Percentiles rank a stretch among this genome's conserved stretches.
These are phyloP conservation scores for Erysimum cheiri DNA, from an alignment of 441 rosid species.

Conservation along the genomic window DNA sequence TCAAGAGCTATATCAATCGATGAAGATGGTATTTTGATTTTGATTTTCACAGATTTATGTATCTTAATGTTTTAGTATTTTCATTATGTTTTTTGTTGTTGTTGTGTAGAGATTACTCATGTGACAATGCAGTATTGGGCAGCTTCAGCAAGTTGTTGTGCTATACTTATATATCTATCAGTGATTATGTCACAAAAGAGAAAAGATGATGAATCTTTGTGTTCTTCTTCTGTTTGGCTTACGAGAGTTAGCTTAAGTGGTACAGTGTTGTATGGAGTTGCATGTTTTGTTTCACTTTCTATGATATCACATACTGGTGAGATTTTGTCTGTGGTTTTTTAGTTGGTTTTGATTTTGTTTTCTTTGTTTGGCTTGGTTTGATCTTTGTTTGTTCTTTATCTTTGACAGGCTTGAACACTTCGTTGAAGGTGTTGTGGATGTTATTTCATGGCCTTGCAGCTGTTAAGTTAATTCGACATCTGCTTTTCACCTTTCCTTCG, in stretches of 20 bases:
- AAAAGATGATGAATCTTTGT: slow-evolving; percentile 22
- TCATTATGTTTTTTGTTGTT: background rate
- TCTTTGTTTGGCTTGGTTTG: slow-evolving; percentile 6
- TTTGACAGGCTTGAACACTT: slow-evolving; percentile 65
- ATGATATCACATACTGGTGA: slow-evolving; percentile 67
- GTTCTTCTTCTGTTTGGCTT: slow-evolving; percentile 47
- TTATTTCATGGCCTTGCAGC: slow-evolving; percentile 80
- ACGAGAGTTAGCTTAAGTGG: slow-evolving; percentile 56
- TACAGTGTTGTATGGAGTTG: slow-evolving; percentile 53
- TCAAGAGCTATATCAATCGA: slow-evolving; percentile 64
- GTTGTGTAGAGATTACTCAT: slow-evolving; percentile 67
- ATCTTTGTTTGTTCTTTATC: slow-evolving; percentile 29
- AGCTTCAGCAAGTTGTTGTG: slow-evolving; percentile 64
- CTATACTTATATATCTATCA: slow-evolving; percentile 71
- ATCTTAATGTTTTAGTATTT: background rate
- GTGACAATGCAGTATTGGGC: slow-evolving; percentile 87
- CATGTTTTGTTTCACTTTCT: slow-evolving; percentile 64
- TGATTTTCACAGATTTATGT: background rate
- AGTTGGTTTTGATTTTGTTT: background rate
- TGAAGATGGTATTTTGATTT: slow-evolving; percentile 56
- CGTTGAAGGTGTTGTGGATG: slow-evolving; percentile 68
- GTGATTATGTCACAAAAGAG: slow-evolving; percentile 47
- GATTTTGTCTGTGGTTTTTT: background rate
- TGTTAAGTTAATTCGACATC: slow-evolving; percentile 69
- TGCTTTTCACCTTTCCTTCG: slow-evolving; percentile 73